Evolutionary conservation across 2,329 filamentous ascomycete species (phyloP), one percentile per base, ranked within the genome.

Genomic region (Talaromyces sp.): DNA sequence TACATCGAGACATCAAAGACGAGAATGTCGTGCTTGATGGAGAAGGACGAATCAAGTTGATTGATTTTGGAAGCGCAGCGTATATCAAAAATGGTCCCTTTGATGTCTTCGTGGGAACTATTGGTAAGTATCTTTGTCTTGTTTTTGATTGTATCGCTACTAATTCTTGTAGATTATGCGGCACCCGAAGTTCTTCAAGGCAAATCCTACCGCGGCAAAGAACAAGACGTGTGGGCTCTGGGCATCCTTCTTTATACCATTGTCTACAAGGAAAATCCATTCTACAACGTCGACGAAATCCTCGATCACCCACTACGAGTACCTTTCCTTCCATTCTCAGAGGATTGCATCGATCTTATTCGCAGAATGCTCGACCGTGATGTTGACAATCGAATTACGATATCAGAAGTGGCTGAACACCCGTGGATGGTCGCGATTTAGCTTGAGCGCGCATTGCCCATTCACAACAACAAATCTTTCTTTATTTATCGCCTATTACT

Each of bases 61-160:
- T 97, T 65, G 94, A 99, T 74, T 99, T 99, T 75, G 94, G 94
- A 60, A 97, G 92, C 70, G 94, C 94, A 60, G 92, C 94, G 62
- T 99, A 99, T 72, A 96, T 97, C 79, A 97, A 96, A 78, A 97
- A 89, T 72, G 94, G 94, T 13, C 94, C 94, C 46, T 99, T 99
- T 80, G 92, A 97, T 72, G 94, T 99, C 13, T 99, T 99, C 77
- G 94, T 99, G 53, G 94, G 94, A 60, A 99, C 94, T 1, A 97
- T 99, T 73, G 93, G 93, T 97, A 79, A 69, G 53, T 61, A n/a
- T 17, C 60, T 62, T 62, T 21, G 21, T 19, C n/a, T n/a, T 17
- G 36, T 33, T 43, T 21, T 25, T 19, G 40, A 31, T 28, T 25
- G 22, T 52, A 22, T 41, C 36, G 48, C 17, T 17, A 28, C 36